Percentiles rank a stretch among this genome's conserved stretches.
phyloP scores from a whole-genome alignment of 73 alveolate genomes.

The Diophrys sp. region DNA sequence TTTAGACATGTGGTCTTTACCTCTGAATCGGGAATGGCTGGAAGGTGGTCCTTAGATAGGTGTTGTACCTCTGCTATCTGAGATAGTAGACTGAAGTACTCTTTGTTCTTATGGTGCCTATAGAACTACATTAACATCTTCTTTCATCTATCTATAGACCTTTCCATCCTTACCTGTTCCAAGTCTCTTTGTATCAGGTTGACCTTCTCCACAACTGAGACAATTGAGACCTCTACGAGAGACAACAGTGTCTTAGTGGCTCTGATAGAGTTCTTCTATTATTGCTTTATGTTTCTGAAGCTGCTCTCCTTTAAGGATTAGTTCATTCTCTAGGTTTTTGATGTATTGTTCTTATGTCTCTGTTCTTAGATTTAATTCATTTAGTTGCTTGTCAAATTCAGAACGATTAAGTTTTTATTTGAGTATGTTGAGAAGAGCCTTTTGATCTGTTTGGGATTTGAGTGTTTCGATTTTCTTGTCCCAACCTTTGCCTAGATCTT shows the following conservation, averaged over 20 bases:
- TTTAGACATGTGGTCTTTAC: no score
- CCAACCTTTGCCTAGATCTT: background rate
- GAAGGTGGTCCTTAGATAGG: no score
- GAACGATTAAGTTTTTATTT: no score
- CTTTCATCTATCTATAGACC: background rate
- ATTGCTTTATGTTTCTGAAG: background rate
- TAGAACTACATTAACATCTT: background rate
- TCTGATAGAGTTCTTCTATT: background rate
- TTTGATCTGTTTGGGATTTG: no score
- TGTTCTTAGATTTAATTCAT: no score
- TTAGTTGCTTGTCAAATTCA: no score
- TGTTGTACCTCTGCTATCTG: no score
- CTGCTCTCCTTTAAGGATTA: background rate
- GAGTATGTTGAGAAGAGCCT: no score
- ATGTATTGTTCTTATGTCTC: no score
- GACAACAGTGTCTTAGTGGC: background rate
- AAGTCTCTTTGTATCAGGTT: background rate
- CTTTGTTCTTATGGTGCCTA: no score
- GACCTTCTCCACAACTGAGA: background rate
- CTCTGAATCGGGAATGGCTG: no score
- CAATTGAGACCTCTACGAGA: background rate
- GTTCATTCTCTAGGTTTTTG: background rate
- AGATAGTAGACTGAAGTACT: no score
- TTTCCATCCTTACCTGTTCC: background rate
- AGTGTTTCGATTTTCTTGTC: background rate